Evolutionary conservation across 78 protist species (phyloP), one percentile per base, ranked within the genome.

Genomic region (Polysphondylium violaceum): DNA sequence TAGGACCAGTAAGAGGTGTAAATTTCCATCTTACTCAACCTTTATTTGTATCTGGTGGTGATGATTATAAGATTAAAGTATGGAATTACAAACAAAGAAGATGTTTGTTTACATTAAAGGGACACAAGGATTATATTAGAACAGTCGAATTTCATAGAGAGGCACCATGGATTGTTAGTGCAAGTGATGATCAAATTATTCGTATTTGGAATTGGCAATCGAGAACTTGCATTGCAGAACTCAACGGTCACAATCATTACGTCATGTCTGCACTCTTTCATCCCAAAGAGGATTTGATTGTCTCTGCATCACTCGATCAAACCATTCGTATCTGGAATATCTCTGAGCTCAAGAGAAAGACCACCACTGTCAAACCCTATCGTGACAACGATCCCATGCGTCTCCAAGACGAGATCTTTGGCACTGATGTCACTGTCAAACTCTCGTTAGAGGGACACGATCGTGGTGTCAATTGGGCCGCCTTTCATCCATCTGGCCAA

Each of bases 191-290:
- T 83, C 97, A 96, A 74, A 95, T 99, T 11, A 95, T 98, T 68
- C 96, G 99, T 33, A 96, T 99, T 63, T 99, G 99, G 99, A 98
- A 99, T 91, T 99, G 99, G 99, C 99, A 98, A 91, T 47, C 96
- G 1, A 92, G 99, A 41, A 33, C 74, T 4, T 97, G 99, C 76
- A 63, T 98, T 12, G 35, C 94, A 9, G 98, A 98, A 23, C 94
- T 99, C 40, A 96, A 99, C 11, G 99, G 99, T 1, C 99, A 99
- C 93, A 97, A 97, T 69, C 99, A 99, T 98, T 99, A 98, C 92
- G 99, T 99, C 59, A 99, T 99, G 99, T 95, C 96, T 53, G 99
- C 99, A 7, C 31, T 50, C 27, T 99, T 98, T 94, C 99, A 99
- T 79, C 99, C 99, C 9, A 92, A 72, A 38, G 98, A 96, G 11